Evolutionary conservation across 805 yeast species (phyloP).

Genomic region (Teunomyces cretensis): DNA sequence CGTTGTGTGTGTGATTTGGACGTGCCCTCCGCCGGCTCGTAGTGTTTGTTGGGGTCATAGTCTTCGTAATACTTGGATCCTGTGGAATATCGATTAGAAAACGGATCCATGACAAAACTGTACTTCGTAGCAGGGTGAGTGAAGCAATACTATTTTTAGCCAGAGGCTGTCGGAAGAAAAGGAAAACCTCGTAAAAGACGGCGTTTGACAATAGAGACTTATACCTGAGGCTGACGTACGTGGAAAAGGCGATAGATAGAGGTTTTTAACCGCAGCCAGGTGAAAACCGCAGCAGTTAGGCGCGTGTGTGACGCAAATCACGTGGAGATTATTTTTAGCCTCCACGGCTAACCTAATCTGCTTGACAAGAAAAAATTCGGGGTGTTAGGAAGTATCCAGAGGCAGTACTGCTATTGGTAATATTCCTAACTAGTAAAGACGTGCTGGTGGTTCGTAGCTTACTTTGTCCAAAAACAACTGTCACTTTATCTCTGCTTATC

Average conservation of each 20-base stretch:
- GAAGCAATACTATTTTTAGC: not conserved
- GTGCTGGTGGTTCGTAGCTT: too few relatives aligned
- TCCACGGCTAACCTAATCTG: too few relatives aligned
- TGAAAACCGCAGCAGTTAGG: too few relatives aligned
- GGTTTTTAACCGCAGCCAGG: not conserved
- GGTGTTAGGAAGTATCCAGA: too few relatives aligned
- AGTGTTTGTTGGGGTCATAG: slow-evolving; percentile 14
- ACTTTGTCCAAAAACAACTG: too few relatives aligned
- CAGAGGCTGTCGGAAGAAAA: not conserved
- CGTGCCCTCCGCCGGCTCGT: slow-evolving; percentile 7
- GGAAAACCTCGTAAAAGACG: not conserved
- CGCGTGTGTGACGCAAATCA: too few relatives aligned
- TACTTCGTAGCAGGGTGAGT: not conserved
- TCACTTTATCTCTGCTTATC: too few relatives aligned
- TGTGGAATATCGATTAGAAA: slow-evolving; percentile 1
- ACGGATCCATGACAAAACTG: not conserved
- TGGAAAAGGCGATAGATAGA: not conserved
- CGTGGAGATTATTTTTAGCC: too few relatives aligned
- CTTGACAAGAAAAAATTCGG: too few relatives aligned
- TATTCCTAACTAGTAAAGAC: too few relatives aligned
- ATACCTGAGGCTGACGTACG: not conserved
- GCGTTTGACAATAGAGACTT: not conserved
- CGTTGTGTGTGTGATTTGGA: not conserved
- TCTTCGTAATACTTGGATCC: slow-evolving; percentile 5
- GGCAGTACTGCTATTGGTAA: too few relatives aligned